Evolutionary conservation across 257 asterid species (phyloP), one percentile per base, ranked within the genome.

Genomic region (Solanum pennellii): DNA sequence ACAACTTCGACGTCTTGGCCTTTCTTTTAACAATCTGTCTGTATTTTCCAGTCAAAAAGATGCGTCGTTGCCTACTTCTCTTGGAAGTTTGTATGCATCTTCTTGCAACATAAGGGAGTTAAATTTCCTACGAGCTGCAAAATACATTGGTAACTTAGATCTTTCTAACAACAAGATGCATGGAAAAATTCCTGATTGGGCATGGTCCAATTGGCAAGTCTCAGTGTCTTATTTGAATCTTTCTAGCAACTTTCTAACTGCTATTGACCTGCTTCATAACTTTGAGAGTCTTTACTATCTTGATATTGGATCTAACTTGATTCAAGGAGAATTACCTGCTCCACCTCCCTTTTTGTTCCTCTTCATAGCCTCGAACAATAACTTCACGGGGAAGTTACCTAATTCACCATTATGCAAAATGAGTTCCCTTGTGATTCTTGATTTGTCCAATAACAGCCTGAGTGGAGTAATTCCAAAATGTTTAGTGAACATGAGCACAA

Each of bases 11-110:
- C 14, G 7, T 39, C 89, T 88, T 65, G 85, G 83, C 75, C 88
- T 90, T 85, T 89, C 91, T 27, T 27, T 11, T 86, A 89, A 89
- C 49, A 85, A 76, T 69, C 62, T 86, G 31, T 68, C 66, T 14
- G 60, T 85, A n/a, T n/a, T 76, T 37, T 59, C 76, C 25, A 83
- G n/a, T 31, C 31, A 37, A 15, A 66, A 16, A 71, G 16, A 39
- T 21, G 33, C 5, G 6, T 20, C 16, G 39, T 82, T 25, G 60
- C 88, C 59, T 14, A 76, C 8, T 29, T 11, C 16, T 18, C 33
- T 88, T 23, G 23, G 7, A 11, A 8, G 9, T 11, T n/a, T 85
- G 4, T 39, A 18, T 13, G 59, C 31, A 66, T 84, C 88, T 62
- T 88, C 90, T 27, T 84, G 62, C 41, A 27, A 84, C 12, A 84